Evolutionary conservation across 2,329 filamentous ascomycete species (phyloP).

Genomic region (Fusarium falciforme): DNA sequence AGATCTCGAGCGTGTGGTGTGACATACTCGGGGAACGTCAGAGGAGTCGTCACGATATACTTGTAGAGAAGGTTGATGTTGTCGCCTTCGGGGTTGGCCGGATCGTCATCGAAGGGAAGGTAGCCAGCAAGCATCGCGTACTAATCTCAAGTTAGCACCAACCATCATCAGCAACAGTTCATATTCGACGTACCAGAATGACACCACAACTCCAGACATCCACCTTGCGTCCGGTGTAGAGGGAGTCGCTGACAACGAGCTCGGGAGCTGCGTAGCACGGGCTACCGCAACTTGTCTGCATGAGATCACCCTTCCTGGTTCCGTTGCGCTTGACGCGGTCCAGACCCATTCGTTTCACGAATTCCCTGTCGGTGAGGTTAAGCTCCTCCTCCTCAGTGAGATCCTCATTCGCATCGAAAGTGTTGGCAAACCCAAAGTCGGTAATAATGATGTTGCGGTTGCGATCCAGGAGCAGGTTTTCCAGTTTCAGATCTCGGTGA

Average conservation of each 20-base stretch:
- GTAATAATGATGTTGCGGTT: slow-evolving; percentile 99
- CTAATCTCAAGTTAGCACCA: slow-evolving; percentile 60
- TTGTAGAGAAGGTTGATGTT: slow-evolving; percentile 99
- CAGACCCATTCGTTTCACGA: slow-evolving; percentile 85
- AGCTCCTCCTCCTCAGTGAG: slow-evolving; percentile 91
- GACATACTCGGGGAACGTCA: slow-evolving; percentile 99
- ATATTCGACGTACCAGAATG: slow-evolving; percentile 79
- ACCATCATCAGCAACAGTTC: not conserved
- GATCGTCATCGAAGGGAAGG: slow-evolving; percentile 96
- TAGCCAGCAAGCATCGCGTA: slow-evolving; percentile 99
- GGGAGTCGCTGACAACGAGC: slow-evolving; percentile 94
- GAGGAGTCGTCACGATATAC: slow-evolving; percentile 96
- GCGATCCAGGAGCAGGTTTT: slow-evolving; percentile 93
- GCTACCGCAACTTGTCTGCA: slow-evolving; percentile 99
- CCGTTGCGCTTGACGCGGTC: slow-evolving; percentile 82
- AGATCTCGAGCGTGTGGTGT: slow-evolving; percentile 96
- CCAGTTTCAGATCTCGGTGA: slow-evolving; percentile 94
- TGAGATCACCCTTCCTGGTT: slow-evolving; percentile 87
- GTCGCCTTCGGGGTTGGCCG: slow-evolving; percentile 96
- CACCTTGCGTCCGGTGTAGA: slow-evolving; percentile 97
- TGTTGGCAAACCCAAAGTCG: slow-evolving; percentile 99
- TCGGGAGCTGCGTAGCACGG: slow-evolving; percentile 98
- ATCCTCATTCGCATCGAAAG: slow-evolving; percentile 90
- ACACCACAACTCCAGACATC: slow-evolving; percentile 99
- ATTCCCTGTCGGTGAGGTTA: slow-evolving; percentile 87